A percentile compares a stretch with the other conserved stretches of the same genome.
Evolutionary conservation across 2,329 filamentous ascomycete genomes (phyloP).

Genomic region (Xylaria sp.): DNA sequence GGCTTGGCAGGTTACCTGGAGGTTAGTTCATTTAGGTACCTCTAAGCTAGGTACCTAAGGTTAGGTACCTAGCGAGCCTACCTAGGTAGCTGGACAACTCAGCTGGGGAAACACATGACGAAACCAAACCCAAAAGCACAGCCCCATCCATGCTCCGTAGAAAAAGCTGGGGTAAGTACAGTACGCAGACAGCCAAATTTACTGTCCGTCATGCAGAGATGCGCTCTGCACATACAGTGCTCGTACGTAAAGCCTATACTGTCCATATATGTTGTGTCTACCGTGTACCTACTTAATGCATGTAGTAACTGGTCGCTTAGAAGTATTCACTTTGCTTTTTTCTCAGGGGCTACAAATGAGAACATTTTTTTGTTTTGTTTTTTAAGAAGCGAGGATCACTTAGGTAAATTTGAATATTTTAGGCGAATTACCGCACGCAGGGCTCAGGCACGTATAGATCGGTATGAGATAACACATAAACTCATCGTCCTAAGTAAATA

Average conservation of each 20-base stretch:
- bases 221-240: too few species aligned
- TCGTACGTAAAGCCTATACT: too few species aligned
- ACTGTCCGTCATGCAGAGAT: not conserved
- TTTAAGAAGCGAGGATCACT: too few species aligned
- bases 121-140: conserved; percentile 14
- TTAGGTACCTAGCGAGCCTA: not conserved
- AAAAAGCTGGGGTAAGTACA: conserved; percentile 11
- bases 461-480: not conserved
- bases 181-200: not conserved
- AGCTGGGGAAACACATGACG: conserved; percentile 28
- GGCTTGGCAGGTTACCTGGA: conserved; percentile 7
- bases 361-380: too few species aligned
- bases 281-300: too few species aligned
- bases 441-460: too few species aligned
- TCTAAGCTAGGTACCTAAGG: not conserved
- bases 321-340: too few species aligned
- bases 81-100: not conserved
- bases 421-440: too few species aligned
- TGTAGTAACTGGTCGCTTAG: too few species aligned
- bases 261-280: too few species aligned
- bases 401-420: too few species aligned
- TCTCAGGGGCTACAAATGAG: too few species aligned
- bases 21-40: not conserved
- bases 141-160: conserved; percentile 19
- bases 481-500: not conserved